Evolutionary conservation across 2,329 filamentous ascomycete species (phyloP).

Genomic region (Cyphellophora europaea): DNA sequence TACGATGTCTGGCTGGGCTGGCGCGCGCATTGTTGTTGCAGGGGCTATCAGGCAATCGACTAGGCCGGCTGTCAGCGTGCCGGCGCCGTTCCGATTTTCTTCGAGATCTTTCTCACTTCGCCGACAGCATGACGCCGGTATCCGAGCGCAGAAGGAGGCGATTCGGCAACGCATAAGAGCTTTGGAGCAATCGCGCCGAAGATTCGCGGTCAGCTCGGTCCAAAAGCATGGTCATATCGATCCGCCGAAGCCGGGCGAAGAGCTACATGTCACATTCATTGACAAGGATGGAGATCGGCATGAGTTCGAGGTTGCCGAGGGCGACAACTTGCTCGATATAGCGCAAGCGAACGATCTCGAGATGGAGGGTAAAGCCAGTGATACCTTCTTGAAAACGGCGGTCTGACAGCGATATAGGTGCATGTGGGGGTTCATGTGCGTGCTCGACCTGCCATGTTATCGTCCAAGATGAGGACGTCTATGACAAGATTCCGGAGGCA

Average conservation of each 20-base stretch:
- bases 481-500: constrained; percentile 68
- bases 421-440: constrained; percentile 87
- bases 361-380: constrained; percentile 98
- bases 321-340: constrained; percentile 91
- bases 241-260: constrained; percentile 80
- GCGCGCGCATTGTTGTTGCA: too few relatives aligned
- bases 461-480: constrained; percentile 62
- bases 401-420: constrained; percentile 48
- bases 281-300: constrained; percentile 76
- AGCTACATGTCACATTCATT: constrained; percentile 87
- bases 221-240: constrained; percentile 68
- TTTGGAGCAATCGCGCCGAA: constrained; percentile 28
- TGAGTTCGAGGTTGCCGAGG: constrained; percentile 70
- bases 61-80: too few relatives aligned
- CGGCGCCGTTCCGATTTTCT: too few relatives aligned
- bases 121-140: constrained; percentile 14
- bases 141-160: constrained; percentile 12
- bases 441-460: constrained; percentile 92
- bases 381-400: constrained; percentile 6
- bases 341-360: constrained; percentile 91
- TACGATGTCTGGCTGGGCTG: too few relatives aligned
- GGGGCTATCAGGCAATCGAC: too few relatives aligned
- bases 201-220: constrained; percentile 57
- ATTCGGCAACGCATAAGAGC: constrained; percentile 16
- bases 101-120: constrained; percentile 21